phyloP scores from a whole-genome alignment of 148 eudicot species.

The Camellia granthamiana region DNA sequence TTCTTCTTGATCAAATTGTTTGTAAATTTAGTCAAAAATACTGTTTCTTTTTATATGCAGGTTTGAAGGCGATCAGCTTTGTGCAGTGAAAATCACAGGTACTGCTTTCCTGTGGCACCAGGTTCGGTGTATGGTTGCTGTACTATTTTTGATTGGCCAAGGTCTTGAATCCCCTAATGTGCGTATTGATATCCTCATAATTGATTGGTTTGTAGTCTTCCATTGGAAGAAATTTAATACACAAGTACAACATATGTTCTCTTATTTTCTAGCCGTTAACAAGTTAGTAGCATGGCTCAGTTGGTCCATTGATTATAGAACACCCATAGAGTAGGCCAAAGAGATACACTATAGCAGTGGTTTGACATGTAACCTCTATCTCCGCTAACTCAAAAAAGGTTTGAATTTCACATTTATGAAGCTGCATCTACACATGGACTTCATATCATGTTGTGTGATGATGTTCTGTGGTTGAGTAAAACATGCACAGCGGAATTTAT shows the following conservation, averaged over 20 bases:
- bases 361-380: too few species aligned
- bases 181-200: constrained; percentile 31
- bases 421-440: not conserved
- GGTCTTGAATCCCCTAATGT: constrained; percentile 81
- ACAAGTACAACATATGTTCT: not conserved
- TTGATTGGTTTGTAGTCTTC: not conserved
- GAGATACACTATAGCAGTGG: not conserved
- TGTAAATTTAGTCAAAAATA: not conserved
- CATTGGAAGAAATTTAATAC: not conserved
- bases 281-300: too few species aligned
- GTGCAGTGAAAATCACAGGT: constrained; percentile 78
- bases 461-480: not conserved
- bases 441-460: not conserved
- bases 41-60: constrained; percentile 34
- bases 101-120: constrained; percentile 99
- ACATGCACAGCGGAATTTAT: not conserved
- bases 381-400: not conserved
- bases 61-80: constrained; percentile 57
- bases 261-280: not conserved
- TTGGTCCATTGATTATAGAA: not conserved
- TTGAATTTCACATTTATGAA: not conserved
- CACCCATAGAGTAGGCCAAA: not conserved
- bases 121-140: constrained; percentile 94
- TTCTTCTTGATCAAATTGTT: not conserved
- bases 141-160: constrained; percentile 82